Percentiles rank a stretch among this genome's conserved stretches.
Conservation (phyloP, 164 flowering plant species). For the Vitis vinifera region ASM3070453v1 NC_081810.1:8318001-8318500, state of each 20-base stretch:
- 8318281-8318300: constrained; percentile 50
- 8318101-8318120: constrained; percentile 53
- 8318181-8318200: not conserved
- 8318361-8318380: not conserved
- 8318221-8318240: not conserved
- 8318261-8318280: constrained; percentile 71
- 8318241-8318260: no score
- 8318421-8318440: no score
- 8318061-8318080: constrained; percentile 87
- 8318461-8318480: no score
- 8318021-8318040: constrained; percentile 77
- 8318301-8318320: constrained; percentile 52
- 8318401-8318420: no score
- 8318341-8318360: constrained; percentile 74
- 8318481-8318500: no score
- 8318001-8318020: constrained; percentile 93
- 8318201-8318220: not conserved
- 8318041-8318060: constrained; percentile 82
- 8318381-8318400: no score
- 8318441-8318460: no score
- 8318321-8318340: constrained; percentile 61
- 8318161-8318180: not conserved
- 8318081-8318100: constrained; percentile 62
- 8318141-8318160: not conserved
- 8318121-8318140: constrained; percentile 60